Evolutionary conservation across 1,139 yeast species (phyloP).

Genomic region (Pichia sp.): DNA sequence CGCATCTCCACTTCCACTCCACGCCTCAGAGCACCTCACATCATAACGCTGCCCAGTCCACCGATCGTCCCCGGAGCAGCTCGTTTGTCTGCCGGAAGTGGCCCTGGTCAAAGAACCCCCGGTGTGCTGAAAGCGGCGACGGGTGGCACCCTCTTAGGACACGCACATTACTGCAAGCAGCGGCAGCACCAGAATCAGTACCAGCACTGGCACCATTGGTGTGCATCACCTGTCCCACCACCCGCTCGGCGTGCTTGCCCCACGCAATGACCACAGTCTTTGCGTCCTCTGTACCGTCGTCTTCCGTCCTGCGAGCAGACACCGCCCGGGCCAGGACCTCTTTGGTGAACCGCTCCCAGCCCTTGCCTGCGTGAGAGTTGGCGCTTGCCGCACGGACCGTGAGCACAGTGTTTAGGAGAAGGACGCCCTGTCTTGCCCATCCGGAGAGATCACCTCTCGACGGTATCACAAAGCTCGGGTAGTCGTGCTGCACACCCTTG

Average conservation of each 20-base stretch:
- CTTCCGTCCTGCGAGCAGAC: too few relatives aligned
- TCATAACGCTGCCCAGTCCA: too few relatives aligned
- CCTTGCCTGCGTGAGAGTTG: slow-evolving; percentile 81
- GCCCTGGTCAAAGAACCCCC: slow-evolving; percentile 47
- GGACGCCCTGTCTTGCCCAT: slow-evolving; percentile 89
- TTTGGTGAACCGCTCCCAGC: slow-evolving; percentile 92
- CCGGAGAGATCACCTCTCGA: slow-evolving; percentile 58
- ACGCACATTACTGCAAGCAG: background rate
- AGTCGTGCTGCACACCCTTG: slow-evolving; percentile 67
- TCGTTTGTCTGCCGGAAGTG: slow-evolving; percentile 69
- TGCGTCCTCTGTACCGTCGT: too few relatives aligned
- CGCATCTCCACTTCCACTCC: too few relatives aligned
- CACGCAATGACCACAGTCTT: slow-evolving; percentile 52
- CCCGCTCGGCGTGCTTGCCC: slow-evolving; percentile 89
- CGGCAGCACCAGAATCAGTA: too few relatives aligned
- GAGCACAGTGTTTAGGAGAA: slow-evolving; percentile 77
- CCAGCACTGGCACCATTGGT: too few relatives aligned
- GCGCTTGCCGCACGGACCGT: slow-evolving; percentile 95
- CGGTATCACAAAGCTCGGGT: slow-evolving; percentile 61
- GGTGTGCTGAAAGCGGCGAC: slow-evolving; percentile 81
- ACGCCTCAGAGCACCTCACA: too few relatives aligned
- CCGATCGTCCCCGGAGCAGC: slow-evolving; percentile 50
- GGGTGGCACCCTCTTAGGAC: slow-evolving; percentile 72
- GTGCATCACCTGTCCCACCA: slow-evolving; percentile 1
- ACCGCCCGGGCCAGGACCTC: slow-evolving; percentile 38